phyloP scores from a whole-genome alignment of 2,329 filamentous ascomycete species.

The Colletotrichum ledebouriae region DNA sequence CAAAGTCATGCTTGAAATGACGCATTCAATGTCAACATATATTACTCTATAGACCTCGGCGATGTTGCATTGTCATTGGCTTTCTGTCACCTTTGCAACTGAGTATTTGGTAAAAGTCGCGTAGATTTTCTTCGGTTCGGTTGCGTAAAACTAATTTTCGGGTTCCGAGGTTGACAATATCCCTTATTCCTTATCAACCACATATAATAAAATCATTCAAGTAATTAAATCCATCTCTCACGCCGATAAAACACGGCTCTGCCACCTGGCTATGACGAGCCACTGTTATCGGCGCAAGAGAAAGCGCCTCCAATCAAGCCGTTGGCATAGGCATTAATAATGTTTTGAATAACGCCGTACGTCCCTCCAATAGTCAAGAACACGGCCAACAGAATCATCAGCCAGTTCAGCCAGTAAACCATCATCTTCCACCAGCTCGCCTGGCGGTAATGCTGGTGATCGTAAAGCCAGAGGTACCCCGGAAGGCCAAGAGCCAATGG shows the following conservation, averaged over 20 bases:
- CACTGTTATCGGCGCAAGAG: slow-evolving; percentile 62
- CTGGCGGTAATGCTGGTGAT: slow-evolving; percentile 50
- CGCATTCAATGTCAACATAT: too few relatives aligned
- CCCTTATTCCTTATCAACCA: neutral
- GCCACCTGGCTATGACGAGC: slow-evolving; percentile 44
- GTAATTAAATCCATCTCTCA: neutral
- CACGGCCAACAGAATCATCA: slow-evolving; percentile 52
- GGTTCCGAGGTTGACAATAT: too few relatives aligned
- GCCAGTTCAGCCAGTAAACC: slow-evolving; percentile 52
- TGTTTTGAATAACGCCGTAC: slow-evolving; percentile 62
- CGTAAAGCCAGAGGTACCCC: slow-evolving; percentile 54
- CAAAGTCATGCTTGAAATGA: too few relatives aligned
- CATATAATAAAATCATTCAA: neutral
- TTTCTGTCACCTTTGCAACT: too few relatives aligned
- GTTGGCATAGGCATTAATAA: slow-evolving; percentile 64
- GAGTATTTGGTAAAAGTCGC: too few relatives aligned
- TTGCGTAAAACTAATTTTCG: too few relatives aligned
- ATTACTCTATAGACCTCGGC: too few relatives aligned
- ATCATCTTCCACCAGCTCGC: slow-evolving; percentile 46
- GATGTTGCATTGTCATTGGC: too few relatives aligned
- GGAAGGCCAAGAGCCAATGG: slow-evolving; percentile 53
- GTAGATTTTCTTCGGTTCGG: too few relatives aligned
- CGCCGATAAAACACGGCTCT: too few relatives aligned
- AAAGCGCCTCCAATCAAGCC: slow-evolving; percentile 61
- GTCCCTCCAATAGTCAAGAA: slow-evolving; percentile 58